Percentiles rank a stretch among this genome's conserved stretches.
Evolutionary conservation across 2,329 filamentous ascomycete species (phyloP).

Genomic region (Paecilomyces variotii): DNA sequence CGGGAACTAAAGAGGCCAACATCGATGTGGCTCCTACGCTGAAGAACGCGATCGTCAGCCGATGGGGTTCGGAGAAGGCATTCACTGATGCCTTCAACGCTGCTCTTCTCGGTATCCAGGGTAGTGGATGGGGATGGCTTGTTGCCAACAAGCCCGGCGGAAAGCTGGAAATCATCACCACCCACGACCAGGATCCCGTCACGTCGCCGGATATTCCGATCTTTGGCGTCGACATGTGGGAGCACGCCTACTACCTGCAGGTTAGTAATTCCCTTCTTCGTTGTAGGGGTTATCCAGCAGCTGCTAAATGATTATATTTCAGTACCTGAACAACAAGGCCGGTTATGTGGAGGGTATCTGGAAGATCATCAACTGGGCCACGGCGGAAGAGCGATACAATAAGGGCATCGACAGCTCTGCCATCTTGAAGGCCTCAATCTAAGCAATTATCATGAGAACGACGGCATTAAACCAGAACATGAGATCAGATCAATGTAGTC

Average conservation of each 20-base stretch:
- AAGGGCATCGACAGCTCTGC: slow-evolving; percentile 17
- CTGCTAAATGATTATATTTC: neutral
- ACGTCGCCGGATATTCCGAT: slow-evolving; percentile 68
- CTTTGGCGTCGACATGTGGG: slow-evolving; percentile 84
- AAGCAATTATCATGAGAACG: neutral
- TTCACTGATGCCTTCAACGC: slow-evolving; percentile 61
- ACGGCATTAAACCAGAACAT: neutral
- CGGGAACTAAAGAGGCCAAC: slow-evolving; percentile 50
- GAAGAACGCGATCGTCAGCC: slow-evolving; percentile 50
- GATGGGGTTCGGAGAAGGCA: slow-evolving; percentile 59
- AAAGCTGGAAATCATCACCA: slow-evolving; percentile 62
- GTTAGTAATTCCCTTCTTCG: slow-evolving; percentile 30
- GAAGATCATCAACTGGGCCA: slow-evolving; percentile 91
- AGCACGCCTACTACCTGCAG: slow-evolving; percentile 86
- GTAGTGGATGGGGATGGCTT: slow-evolving; percentile 84
- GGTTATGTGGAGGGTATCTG: slow-evolving; percentile 87
- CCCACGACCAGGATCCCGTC: slow-evolving; percentile 81
- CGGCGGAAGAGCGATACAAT: slow-evolving; percentile 60
- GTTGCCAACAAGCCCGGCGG: slow-evolving; percentile 56
- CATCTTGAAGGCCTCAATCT: slow-evolving; percentile 14
- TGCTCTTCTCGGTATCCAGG: slow-evolving; percentile 63
- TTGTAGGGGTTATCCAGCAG: neutral
- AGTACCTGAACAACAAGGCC: slow-evolving; percentile 91
- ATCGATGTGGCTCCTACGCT: slow-evolving; percentile 49
- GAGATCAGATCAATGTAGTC: neutral